Base-by-base conservation (phyloP, 768 basidiomycete species). In the Pulveroboletus sp. region DNA sequence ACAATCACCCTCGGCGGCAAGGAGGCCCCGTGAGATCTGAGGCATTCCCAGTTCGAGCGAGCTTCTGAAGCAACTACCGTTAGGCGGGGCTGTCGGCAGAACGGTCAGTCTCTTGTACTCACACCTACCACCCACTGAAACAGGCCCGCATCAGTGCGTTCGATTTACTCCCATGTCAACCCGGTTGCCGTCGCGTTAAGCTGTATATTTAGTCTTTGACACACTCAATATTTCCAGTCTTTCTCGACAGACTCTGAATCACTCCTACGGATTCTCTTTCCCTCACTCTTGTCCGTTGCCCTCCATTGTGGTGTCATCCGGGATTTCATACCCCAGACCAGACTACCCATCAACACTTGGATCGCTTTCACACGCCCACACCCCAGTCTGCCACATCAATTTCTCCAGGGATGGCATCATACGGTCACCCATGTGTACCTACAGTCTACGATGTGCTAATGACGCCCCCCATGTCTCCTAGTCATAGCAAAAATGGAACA, bases 391-490 rank as follows among this genome's bases (percentile, higher is more conserved):
- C 40, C 13, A 21, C 53, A 39, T 55, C 51, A 35, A 24, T 57
- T 6, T 39, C 53, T 32, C 50, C 52, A 46, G 51, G 43, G 26
- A 52, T 60, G 13, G 51, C 36, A 43, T 52, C 60, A 18, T 66
- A 58, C 48, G 60, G 67, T 35, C 64, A 69, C 28, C 69, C 76
- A 52, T 73, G 77, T 38, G 69, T 69, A 33, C 69, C 74, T 49
- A 68, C 78, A 56, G 68, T 75, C 45, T 67, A 73, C 39, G 76
- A 81, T 50, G 79, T 78, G n/a, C 85, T 81, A 21, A 77, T 86
- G 57, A 87, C 85, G 1, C 85, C 85, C 6, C 85, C 85, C 8
- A 70, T 83, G 51, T 88, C 85, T 39, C 84, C 82, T 2, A 69
- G 70, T 24, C 76, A 73, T 43, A 80, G 75, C 53, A 75, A 79